These are phyloP conservation scores for Chytridiales sp. DNA, from an alignment of 371 early-diverging fungal species.

Conservation along the genomic window DNA sequence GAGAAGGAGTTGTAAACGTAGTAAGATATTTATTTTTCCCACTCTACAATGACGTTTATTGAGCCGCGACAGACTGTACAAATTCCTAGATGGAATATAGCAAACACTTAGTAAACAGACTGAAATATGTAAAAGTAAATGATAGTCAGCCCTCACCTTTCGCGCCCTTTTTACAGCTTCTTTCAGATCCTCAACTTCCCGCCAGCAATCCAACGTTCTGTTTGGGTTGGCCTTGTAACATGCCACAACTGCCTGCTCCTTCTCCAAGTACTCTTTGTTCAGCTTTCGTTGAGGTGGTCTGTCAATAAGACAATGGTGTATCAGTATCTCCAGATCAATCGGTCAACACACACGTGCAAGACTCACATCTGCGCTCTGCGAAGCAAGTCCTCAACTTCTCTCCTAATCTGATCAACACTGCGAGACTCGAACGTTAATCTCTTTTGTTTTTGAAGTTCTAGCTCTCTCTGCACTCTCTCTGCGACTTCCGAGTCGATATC, in stretches of 20 bases:
- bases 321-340: neutral
- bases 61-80: too few species aligned
- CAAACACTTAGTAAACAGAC: too few species aligned
- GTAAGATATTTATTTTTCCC: too few species aligned
- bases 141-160: constrained; percentile 41
- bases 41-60: too few species aligned
- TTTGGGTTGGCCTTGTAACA: constrained; percentile 48
- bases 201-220: constrained; percentile 68
- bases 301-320: neutral
- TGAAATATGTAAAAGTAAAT: too few species aligned
- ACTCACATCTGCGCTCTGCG: constrained; percentile 34
- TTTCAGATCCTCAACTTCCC: constrained; percentile 66
- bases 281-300: constrained; percentile 23
- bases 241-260: constrained; percentile 27
- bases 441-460: constrained; percentile 25
- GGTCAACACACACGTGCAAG: neutral
- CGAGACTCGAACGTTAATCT: constrained; percentile 33
- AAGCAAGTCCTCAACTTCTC: constrained; percentile 43
- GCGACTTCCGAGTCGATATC: constrained; percentile 33
- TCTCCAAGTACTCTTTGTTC: constrained; percentile 12
- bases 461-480: constrained; percentile 30
- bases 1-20: too few species aligned
- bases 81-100: too few species aligned
- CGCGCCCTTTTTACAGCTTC: constrained; percentile 54
- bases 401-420: constrained; percentile 35